Percentiles rank a stretch among this genome's conserved stretches.
Conservation (phyloP, 768 basidiomycete species). For the Rhodosporidiobolus sp. region DNA sequence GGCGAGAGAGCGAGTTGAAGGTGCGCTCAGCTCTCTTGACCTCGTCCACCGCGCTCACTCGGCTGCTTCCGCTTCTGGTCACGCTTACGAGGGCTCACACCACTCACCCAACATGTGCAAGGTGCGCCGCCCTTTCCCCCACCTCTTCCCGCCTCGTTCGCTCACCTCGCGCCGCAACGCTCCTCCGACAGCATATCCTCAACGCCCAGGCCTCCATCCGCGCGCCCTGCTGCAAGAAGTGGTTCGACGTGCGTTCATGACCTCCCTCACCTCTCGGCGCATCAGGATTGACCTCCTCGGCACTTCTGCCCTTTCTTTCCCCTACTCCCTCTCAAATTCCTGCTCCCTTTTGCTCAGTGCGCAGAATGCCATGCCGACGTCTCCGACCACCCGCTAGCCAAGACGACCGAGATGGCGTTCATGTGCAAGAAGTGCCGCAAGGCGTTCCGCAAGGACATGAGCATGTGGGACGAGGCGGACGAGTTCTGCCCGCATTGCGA, state of each 20-base stretch:
- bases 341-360: slow-evolving; percentile 53
- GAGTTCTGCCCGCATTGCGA: slow-evolving; percentile 98
- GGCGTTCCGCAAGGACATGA: slow-evolving; percentile 95
- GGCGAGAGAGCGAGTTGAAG: not conserved
- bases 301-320: too few species aligned
- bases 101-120: too few species aligned
- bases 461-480: slow-evolving; percentile 86
- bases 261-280: not conserved
- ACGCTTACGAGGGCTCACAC: too few species aligned
- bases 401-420: slow-evolving; percentile 79
- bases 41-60: too few species aligned
- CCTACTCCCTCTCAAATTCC: not conserved
- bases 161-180: slow-evolving; percentile 1
- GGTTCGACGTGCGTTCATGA: slow-evolving; percentile 66
- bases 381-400: slow-evolving; percentile 67
- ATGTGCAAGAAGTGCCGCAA: slow-evolving; percentile 89
- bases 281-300: not conserved
- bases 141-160: not conserved
- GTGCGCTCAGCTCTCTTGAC: too few species aligned
- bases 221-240: slow-evolving; percentile 94
- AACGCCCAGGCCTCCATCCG: slow-evolving; percentile 96
- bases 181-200: slow-evolving; percentile 75
- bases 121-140: not conserved
- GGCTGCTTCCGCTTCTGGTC: too few species aligned
- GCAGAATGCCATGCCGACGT: slow-evolving; percentile 87